Base-by-base conservation (phyloP, 345 rosid species). In the Pseudoturritis turrita region DNA sequence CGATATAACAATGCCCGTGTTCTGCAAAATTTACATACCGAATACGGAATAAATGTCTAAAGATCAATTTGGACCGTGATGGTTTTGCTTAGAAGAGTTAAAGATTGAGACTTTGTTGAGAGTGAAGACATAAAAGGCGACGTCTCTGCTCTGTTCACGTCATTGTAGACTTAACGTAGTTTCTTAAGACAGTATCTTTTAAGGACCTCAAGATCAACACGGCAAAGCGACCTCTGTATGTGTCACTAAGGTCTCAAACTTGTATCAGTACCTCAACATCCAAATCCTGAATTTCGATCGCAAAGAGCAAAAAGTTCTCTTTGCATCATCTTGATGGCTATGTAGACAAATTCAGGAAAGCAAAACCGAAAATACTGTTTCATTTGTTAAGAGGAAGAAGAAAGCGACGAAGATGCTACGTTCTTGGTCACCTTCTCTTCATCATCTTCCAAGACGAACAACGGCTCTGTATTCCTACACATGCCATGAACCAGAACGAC, bases 401-500 rank as follows among this genome's bases (percentile, higher is more conserved):
- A 36, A 62, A 26, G 22, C 7, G 70, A 53, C 11, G 65, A 36
- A 31, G 65, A 36, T 36, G 66, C 18, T n/a, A 26, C 7, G 13
- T 63, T 55, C 40, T 37, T 29, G 26, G 44, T 62, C 10, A 28
- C 14, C 75, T 65, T 78, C 67, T 71, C 81, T 39, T 69, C 84
- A 7, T 77, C 86, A 37, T 83, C 83, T 18, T 81, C 85, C 37
- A 59, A 75, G 10, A 23, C 14, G 23, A 76, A 59, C 62, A 79
- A 49, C 41, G 81, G 77, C 54, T 82, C 85, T 3, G 80, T 72
- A 35, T 25, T 68, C 62, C 84, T 83, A 60, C 86, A 72, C 37
- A 50, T 71, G 36, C 82, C 82, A 68, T 91, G 97, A 8, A 64
- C 74, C 68, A 79, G 40, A 63, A 80, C 78, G 35, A 84, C 79